Evolutionary conservation across 306 rosid species (phyloP), one percentile per base, ranked within the genome.

Genomic region (Mimosa pudica): DNA sequence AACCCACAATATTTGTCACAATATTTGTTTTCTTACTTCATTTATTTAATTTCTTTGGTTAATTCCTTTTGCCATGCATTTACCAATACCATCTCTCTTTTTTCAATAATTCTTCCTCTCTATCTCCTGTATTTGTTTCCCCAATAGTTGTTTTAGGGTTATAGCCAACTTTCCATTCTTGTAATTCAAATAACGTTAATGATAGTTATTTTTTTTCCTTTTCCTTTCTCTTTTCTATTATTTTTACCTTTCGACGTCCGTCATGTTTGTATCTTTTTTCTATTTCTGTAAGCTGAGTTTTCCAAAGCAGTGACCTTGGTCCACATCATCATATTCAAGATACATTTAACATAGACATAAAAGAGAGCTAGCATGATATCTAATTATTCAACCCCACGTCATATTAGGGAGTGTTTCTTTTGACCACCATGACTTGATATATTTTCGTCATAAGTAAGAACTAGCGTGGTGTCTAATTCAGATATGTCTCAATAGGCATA

Each of bases 161-260:
- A 48, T 13, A 13, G 64, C 79, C 71, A 46, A 54, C 33, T n/a
- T 18, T 38, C 58, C 69, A 78, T 79, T 74, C 36, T 75, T 85
- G 70, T 82, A 46, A 75, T 47, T 79, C 35, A 75, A 38, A 45
- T 57, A 30, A 79, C 36, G 55, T 74, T 42, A 12, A 42, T 6
- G n/a, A 2, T 35, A 17, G 1, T 2, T 45, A 17, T 1, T 32
- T 47, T 70, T n/a, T 41, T 54, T 62, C 1, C 12, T 38, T 70
- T 12, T 2, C 3, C 11, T 48, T 48, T 48, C 52, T 48, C 44
- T 36, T 54, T 4, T 32, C 60, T 8, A 6, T 10, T 13, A 6
- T 10, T 13, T 10, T 13, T 62, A 12, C 7, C 24, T 20, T 48
- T 5, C 58, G 48, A 42, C 52, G 36, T 44, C 51, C 17, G 5